These are phyloP conservation scores for Cordia subcordata DNA, from an alignment of 257 asterid genomes.

Conservation along the genomic window DNA sequence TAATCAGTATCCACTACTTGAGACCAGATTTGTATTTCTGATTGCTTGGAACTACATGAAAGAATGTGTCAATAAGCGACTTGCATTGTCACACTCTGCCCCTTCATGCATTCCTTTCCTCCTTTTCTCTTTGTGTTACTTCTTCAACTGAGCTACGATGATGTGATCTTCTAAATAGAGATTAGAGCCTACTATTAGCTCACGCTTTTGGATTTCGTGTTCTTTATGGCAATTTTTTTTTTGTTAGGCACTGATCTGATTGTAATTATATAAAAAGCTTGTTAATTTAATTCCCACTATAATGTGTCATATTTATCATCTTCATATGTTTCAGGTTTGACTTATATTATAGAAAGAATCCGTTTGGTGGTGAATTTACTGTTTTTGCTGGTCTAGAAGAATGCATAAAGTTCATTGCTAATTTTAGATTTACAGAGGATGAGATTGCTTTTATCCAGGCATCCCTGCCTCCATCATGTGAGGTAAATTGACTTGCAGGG, in stretches of 20 bases:
- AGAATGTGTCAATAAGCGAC: too few species aligned
- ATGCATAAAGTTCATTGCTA: conserved; percentile 87
- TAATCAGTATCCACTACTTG: too few species aligned
- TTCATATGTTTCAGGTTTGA: conserved; percentile 63
- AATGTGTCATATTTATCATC: conserved; percentile 11
- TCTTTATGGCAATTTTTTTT: background rate
- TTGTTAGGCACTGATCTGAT: background rate
- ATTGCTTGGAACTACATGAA: too few species aligned
- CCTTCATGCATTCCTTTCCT: too few species aligned
- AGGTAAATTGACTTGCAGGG: conserved; percentile 47
- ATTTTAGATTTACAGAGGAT: conserved; percentile 70
- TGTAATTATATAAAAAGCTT: too few species aligned
- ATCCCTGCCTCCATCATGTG: conserved; percentile 77
- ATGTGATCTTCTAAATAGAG: too few species aligned
- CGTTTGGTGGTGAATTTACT: conserved; percentile 97
- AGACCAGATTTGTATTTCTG: background rate
- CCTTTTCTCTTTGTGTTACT: too few species aligned
- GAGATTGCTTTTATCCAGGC: conserved; percentile 70
- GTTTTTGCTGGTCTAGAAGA: conserved; percentile 96
- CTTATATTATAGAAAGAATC: conserved; percentile 74
- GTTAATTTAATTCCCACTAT: background rate
- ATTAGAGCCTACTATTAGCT: too few species aligned
- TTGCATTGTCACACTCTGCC: too few species aligned
- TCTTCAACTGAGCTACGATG: too few species aligned
- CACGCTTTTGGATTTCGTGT: background rate